These are phyloP conservation scores for Candida orba DNA, from an alignment of 805 yeast genomes.

Conservation along the genomic window DNA sequence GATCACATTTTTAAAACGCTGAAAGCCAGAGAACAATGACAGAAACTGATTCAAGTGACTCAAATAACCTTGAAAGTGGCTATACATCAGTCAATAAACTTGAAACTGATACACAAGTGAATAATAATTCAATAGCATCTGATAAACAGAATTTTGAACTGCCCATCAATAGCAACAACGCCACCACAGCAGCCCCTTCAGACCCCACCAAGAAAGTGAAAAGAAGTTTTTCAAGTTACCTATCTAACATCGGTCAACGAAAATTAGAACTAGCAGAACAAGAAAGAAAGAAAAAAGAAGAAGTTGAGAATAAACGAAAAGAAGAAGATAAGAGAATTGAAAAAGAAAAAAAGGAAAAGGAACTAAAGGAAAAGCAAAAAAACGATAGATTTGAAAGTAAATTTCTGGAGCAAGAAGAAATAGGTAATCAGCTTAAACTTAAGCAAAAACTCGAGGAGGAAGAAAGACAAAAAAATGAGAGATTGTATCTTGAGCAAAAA, in stretches of 20 bases:
- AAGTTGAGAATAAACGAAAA: not conserved
- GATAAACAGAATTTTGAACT: not conserved
- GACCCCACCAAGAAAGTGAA: slow-evolving; percentile 1
- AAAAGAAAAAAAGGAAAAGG: slow-evolving; percentile 1
- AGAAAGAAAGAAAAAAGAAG: slow-evolving; percentile 3
- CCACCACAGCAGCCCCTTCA: not conserved
- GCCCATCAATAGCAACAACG: not conserved
- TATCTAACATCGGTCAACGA: slow-evolving; percentile 2
- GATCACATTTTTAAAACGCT: not conserved
- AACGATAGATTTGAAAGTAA: not conserved
- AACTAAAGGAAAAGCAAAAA: slow-evolving; percentile 1
- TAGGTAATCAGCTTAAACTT: slow-evolving; percentile 3
- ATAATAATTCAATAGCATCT: no score
- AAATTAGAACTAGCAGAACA: slow-evolving; percentile 4
- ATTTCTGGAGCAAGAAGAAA: not conserved
- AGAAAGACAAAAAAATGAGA: slow-evolving; percentile 1
- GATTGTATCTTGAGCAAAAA: slow-evolving; percentile 1
- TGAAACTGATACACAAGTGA: no score
- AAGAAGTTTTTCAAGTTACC: slow-evolving; percentile 4
- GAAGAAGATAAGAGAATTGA: slow-evolving; percentile 1
- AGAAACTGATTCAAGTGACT: no score
- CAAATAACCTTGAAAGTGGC: no score
- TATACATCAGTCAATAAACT: no score
- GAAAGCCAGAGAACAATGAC: no score
- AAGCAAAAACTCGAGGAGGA: slow-evolving; percentile 4